Evolutionary conservation across 2,329 filamentous ascomycete genomes (phyloP), one percentile per base, ranked within the genome.

Genomic region (Calonectria multiphialidica): DNA sequence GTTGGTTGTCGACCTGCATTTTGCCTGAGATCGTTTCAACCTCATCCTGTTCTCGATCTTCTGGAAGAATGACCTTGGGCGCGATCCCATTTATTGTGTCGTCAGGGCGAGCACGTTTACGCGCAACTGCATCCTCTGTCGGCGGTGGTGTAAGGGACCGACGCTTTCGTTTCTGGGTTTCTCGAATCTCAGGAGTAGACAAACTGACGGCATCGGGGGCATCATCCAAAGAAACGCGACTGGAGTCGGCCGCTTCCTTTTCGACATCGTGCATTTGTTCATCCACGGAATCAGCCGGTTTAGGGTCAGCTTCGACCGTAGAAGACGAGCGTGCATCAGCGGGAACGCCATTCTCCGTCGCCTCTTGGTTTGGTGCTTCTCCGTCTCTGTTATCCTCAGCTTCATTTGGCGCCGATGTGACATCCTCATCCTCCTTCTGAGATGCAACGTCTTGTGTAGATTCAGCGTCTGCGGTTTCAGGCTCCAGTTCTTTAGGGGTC

Each of bases 111-210:
- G 86, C 83, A 72, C 89, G 90, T 80, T 93, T 93, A 63, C 84
- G 85, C 53, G 87, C 86, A 59, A 88, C 82, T 16, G 89, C 88
- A 69, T 90, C 87, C 28, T 86, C 83, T 12, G 86, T 88, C 10
- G 89, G 89, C 23, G 88, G 85, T 42, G 92, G 92, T 69, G 88
- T 93, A 68, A 87, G 86, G 50, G 91, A 94, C 76, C 91, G 88
- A 76, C 92, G 90, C 82, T 93, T 94, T 73, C 92, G 88, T 82
- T 93, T 94, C 76, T 90, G 90, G 47, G 85, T 85, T 75, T 79
- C 72, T 77, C 90, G 90, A 42, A 86, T 84, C 76, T 79, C 72
- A 13, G 75, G 70, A 45, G 61, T 68, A 30, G 72, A 59, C 50
- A 72, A 23, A 42, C 45, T 30, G n/a, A 18, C 68, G 37, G 68